Base-by-base conservation (phyloP, 768 basidiomycete species). In the Boletus subcaerulescens region DNA sequence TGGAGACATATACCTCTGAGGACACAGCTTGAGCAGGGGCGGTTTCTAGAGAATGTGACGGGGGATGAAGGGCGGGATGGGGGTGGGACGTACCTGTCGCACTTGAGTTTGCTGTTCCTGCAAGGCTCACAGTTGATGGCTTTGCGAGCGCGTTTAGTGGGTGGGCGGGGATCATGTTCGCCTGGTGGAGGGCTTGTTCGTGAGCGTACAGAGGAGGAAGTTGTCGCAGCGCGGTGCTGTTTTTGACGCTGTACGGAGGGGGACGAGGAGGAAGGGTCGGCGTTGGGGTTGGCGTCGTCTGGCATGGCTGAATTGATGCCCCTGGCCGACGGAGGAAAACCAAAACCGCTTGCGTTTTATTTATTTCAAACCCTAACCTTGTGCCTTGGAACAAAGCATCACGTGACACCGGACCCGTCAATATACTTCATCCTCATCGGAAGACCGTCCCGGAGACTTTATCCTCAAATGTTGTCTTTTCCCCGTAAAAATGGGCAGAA, bases 81-180 rank as follows among this genome's bases (percentile, higher is more conserved):
- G 18, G 52, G n/a, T 20, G 5, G n/a, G 33, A 22, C n/a, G 35
- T 26, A 87, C 89, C 89, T 85, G 72, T 93, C 91, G 75, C 91
- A 93, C 73, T 93, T 91, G 62, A 92, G 82, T 73, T 92, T 91
- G 77, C 86, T 89, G 62, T 85, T 87, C 66, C 91, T 80, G 74
- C 91, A 93, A 3, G 91, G 91, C 63, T 91, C 89, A 66, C 91
- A 93, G 73, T 93, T 93, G 62, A 93, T 91, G 17, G 91, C 89
- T 66, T 92, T 92, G 55, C 91, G 78, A 0, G 91, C 87, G 44
- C 91, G 85, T 71, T 92, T 93, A 22, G 89, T 84, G 3, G 89
- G 87, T 0, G 86, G 86, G 0, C 83, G 77, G 24, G 79, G 77
- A 65, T 86, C 85, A 43, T 77, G 78, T 20, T 84, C 82, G 35